Conservation (phyloP, 2,329 filamentous ascomycete genomes). For the Arthrocladium fulminans region DNA sequence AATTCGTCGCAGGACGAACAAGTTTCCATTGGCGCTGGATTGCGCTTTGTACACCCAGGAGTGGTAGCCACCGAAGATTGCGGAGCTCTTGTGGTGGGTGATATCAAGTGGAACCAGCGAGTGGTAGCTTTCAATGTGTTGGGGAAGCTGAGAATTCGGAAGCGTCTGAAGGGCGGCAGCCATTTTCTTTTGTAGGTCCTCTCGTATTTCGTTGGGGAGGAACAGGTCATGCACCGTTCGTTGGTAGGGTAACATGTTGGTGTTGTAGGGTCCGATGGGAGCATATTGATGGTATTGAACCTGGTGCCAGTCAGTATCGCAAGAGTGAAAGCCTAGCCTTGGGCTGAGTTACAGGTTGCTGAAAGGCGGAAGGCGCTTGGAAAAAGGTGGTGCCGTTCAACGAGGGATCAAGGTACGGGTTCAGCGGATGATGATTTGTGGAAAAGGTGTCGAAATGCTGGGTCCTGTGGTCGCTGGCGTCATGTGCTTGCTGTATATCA, state of each 20-base stretch:
- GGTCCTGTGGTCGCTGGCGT: background rate
- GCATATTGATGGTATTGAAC: conserved; percentile 91
- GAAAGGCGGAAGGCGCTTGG: conserved; percentile 47
- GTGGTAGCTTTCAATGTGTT: conserved; percentile 76
- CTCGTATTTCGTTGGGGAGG: conserved; percentile 72
- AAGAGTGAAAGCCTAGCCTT: conserved; percentile 18
- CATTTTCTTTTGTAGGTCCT: conserved; percentile 80
- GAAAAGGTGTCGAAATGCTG: conserved; percentile 18
- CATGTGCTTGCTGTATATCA: background rate
- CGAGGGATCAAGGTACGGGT: conserved; percentile 66
- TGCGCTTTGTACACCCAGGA: conserved; percentile 95
- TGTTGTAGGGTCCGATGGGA: conserved; percentile 70
- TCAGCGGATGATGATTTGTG: conserved; percentile 38
- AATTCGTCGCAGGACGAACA: conserved; percentile 78
- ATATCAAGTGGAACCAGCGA: conserved; percentile 84
- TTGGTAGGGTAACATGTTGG: conserved; percentile 77
- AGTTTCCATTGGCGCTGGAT: conserved; percentile 76
- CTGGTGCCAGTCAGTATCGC: conserved; percentile 30
- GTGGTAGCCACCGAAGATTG: conserved; percentile 67
- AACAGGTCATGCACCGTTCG: conserved; percentile 85
- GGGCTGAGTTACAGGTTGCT: conserved; percentile 50
- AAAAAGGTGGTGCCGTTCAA: conserved; percentile 60
- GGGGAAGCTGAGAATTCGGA: conserved; percentile 66
- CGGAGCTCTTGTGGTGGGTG: conserved; percentile 65
- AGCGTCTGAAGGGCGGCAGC: conserved; percentile 79